Evolutionary conservation across 2,329 filamentous ascomycete genomes (phyloP), one percentile per base, ranked within the genome.

Genomic region (Capronia coronata): DNA sequence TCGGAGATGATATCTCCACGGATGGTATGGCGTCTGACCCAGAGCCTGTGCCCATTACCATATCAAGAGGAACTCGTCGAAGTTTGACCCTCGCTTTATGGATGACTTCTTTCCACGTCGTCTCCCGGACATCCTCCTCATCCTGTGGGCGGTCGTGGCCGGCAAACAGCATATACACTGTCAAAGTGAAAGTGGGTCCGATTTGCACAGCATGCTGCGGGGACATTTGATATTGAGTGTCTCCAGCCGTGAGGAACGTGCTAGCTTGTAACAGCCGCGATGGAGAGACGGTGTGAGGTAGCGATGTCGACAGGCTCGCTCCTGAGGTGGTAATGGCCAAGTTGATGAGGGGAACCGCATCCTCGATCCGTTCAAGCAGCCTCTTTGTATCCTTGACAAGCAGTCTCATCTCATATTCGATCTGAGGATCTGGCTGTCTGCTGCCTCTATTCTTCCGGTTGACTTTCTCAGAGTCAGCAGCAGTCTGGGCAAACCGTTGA

Each of bases 61-160:
- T 63, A 35, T 77, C 72, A 25, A 84, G 68, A 0, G 82, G 85
- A 0, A 86, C 78, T 41, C 90, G 78, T 60, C 85, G 77, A 9
- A 98, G 73, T 50, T 89, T 87, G 10, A 96, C 81, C 32, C 83
- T 80, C 14, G 89, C 87, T 66, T 97, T 98, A 71, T 97, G 90
- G 53, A 96, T 83, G 34, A 94, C 89, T 65, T 98, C 91, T 64
- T 97, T 93, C 93, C 93, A 97, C 0, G 90, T 85, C 0, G 88
- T 73, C 69, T 82, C 68, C 69, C 85, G 64, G 58, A 82, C 60
- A 60, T 78, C 68, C 65, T 80, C 67, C 68, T 80, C 68, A 59
- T 77, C 72, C 14, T 77, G 73, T 2, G 74, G 70, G 32, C 78
- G 69, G 37, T 83, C 73, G 66, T 97, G 89, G 1, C 88, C 86